These are phyloP conservation scores for Phytopythium cucurbitacearum DNA, from an alignment of 352 stramenopile genomes.

Conservation along the genomic window DNA sequence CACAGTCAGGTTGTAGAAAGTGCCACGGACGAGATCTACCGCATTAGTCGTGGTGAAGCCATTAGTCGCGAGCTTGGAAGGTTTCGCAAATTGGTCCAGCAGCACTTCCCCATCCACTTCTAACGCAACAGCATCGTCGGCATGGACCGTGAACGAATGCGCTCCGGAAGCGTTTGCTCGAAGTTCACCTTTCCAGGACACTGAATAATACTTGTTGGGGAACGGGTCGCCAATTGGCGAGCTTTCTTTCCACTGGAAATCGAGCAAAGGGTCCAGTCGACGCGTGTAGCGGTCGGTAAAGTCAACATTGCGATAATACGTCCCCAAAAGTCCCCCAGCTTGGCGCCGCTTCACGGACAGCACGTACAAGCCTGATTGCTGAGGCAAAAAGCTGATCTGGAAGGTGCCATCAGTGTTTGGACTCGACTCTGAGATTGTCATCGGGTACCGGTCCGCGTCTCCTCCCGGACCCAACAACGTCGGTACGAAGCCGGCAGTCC, in stretches of 20 bases:
- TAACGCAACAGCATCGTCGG: constrained; percentile 79
- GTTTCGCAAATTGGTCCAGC: constrained; percentile 29
- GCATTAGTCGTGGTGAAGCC: constrained; percentile 16
- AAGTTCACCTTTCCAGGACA: constrained; percentile 65
- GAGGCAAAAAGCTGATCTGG: constrained; percentile 68
- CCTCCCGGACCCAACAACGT: constrained; percentile 38
- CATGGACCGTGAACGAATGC: constrained; percentile 76
- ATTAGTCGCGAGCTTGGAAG: constrained; percentile 17
- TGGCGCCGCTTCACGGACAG: constrained; percentile 73
- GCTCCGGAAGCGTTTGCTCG: constrained; percentile 36
- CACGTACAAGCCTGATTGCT: constrained; percentile 75
- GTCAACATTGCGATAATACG: constrained; percentile 88
- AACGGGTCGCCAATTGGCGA: constrained; percentile 62
- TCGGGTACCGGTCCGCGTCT: constrained; percentile 22
- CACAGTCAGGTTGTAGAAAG: constrained; percentile 81
- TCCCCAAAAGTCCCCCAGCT: constrained; percentile 86
- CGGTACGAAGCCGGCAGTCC: constrained; percentile 47
- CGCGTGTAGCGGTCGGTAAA: constrained; percentile 81
- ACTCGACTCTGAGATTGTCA: constrained; percentile 41
- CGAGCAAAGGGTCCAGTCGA: constrained; percentile 65
- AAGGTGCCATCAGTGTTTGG: constrained; percentile 90
- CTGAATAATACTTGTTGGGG: constrained; percentile 74
- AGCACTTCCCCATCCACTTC: constrained; percentile 69
- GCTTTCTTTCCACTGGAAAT: constrained; percentile 84
- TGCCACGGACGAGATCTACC: constrained; percentile 17